Evolutionary conservation across 2,329 filamentous ascomycete genomes (phyloP).

Genomic region (Lizonia empirigonia): DNA sequence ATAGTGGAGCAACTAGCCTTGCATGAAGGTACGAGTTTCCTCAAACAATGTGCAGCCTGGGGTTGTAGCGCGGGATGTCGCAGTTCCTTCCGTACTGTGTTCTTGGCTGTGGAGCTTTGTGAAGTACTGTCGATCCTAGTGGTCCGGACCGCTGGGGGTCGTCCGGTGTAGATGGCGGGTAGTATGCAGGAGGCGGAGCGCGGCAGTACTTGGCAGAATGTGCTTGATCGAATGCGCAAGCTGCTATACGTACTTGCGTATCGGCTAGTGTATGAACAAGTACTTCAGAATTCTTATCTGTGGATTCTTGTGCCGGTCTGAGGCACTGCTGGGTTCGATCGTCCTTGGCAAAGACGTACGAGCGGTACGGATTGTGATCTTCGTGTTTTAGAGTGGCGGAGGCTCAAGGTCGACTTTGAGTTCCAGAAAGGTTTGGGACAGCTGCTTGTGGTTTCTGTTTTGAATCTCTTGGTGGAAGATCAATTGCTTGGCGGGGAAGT

Average conservation of each 20-base stretch:
- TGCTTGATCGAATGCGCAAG: conserved; percentile 32
- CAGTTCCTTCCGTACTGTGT: conserved; percentile 30
- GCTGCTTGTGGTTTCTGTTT: conserved; percentile 33
- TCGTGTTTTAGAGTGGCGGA: conserved; percentile 23
- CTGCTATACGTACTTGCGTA: conserved; percentile 26
- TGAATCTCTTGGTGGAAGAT: conserved; percentile 31
- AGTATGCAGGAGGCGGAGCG: conserved; percentile 20
- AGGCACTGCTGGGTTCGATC: conserved; percentile 27
- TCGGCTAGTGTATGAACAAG: conserved; percentile 31
- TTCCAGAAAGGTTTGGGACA: conserved; percentile 32
- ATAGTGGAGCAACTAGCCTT: conserved; percentile 18
- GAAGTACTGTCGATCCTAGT: conserved; percentile 23
- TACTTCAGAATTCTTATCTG: conserved; percentile 32
- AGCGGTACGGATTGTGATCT: conserved; percentile 20
- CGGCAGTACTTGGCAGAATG: conserved; percentile 21
- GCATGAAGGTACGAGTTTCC: conserved; percentile 16
- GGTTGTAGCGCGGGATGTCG: conserved; percentile 41
- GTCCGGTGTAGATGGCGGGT: conserved; percentile 26
- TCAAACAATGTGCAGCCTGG: conserved; percentile 13
- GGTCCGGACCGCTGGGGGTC: conserved; percentile 22
- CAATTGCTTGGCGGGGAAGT: conserved; percentile 29
- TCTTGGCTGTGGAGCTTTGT: conserved; percentile 28
- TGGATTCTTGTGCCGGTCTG: conserved; percentile 16
- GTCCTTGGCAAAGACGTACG: conserved; percentile 33
- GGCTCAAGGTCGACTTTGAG: conserved; percentile 6